Conservation (phyloP, 805 yeast genomes). For the Myxozyma kluyveri region DNA sequence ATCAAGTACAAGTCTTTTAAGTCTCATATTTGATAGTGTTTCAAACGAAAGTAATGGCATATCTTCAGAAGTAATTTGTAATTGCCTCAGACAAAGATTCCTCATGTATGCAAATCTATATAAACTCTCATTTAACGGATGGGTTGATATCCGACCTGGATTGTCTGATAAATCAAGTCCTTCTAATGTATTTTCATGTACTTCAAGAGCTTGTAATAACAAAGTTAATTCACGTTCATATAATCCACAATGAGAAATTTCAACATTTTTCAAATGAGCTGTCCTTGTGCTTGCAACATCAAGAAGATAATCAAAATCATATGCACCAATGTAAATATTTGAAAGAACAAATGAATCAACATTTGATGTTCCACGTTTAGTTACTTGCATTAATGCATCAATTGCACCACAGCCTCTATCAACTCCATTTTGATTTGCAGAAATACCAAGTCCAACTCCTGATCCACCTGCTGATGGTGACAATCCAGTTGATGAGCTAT, state of each 20-base stretch:
- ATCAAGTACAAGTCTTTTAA: slow-evolving; percentile 28
- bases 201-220: slow-evolving; percentile 29
- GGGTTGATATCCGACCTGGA: slow-evolving; percentile 30
- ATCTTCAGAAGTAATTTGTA: slow-evolving; percentile 27
- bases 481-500: neutral
- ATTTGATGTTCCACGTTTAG: slow-evolving; percentile 20
- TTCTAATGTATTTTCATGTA: slow-evolving; percentile 29
- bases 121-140: slow-evolving; percentile 28
- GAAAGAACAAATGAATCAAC: slow-evolving; percentile 29
- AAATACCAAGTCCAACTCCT: neutral
- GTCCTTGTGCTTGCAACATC: slow-evolving; percentile 26
- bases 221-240: slow-evolving; percentile 32
- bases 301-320: slow-evolving; percentile 26
- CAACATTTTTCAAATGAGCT: slow-evolving; percentile 25
- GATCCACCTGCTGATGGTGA: neutral
- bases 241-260: slow-evolving; percentile 30
- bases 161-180: slow-evolving; percentile 32
- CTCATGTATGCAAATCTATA: slow-evolving; percentile 26
- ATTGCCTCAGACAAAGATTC: slow-evolving; percentile 17
- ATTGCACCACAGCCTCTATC: slow-evolving; percentile 25
- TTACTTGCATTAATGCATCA: slow-evolving; percentile 28
- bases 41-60: slow-evolving; percentile 25
- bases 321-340: slow-evolving; percentile 19
- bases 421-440: neutral
- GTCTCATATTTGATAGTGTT: slow-evolving; percentile 25